A percentile compares a stretch with the other conserved stretches of the same genome.
phyloP scores from a whole-genome alignment of 768 basidiomycete species.

The Lyophyllum shimeji region DNA sequence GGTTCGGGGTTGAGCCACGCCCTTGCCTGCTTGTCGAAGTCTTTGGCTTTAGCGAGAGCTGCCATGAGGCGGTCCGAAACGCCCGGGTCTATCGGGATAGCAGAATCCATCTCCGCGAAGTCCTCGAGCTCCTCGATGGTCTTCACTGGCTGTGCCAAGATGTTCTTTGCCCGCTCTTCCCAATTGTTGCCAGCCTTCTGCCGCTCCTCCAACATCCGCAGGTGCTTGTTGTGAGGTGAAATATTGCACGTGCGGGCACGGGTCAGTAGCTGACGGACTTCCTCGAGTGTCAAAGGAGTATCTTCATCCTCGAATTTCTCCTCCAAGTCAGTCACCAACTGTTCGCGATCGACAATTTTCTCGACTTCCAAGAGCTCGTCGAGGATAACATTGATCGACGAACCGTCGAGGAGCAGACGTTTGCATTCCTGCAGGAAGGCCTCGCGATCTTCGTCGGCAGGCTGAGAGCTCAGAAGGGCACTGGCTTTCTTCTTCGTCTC shows the following conservation, averaged over 20 bases:
- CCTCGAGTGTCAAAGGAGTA: constrained; percentile 61
- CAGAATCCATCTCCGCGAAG: constrained; percentile 62
- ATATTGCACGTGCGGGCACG: constrained; percentile 73
- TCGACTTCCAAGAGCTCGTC: constrained; percentile 78
- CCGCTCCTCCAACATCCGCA: constrained; percentile 63
- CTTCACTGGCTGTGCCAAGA: constrained; percentile 70
- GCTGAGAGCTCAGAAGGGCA: constrained; percentile 44
- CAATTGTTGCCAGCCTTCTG: constrained; percentile 72
- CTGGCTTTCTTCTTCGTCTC: constrained; percentile 58
- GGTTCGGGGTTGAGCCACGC: constrained; percentile 64
- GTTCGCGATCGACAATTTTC: constrained; percentile 78
- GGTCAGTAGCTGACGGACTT: constrained; percentile 69
- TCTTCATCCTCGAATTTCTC: constrained; percentile 68
- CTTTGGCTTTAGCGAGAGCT: constrained; percentile 67
- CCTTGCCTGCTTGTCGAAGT: constrained; percentile 78
- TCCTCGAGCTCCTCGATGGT: constrained; percentile 77
- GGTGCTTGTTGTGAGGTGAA: constrained; percentile 59
- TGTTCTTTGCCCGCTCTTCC: constrained; percentile 66
- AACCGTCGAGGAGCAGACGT: constrained; percentile 64
- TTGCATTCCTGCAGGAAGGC: constrained; percentile 70
- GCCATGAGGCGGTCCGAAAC: constrained; percentile 66
- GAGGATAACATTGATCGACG: constrained; percentile 79
- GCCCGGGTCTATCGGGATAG: constrained; percentile 67
- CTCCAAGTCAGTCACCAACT: constrained; percentile 74
- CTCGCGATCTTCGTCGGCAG: constrained; percentile 45